Evolutionary conservation across 2,329 filamentous ascomycete genomes (phyloP).

Genomic region (Geosmithia morbida): DNA sequence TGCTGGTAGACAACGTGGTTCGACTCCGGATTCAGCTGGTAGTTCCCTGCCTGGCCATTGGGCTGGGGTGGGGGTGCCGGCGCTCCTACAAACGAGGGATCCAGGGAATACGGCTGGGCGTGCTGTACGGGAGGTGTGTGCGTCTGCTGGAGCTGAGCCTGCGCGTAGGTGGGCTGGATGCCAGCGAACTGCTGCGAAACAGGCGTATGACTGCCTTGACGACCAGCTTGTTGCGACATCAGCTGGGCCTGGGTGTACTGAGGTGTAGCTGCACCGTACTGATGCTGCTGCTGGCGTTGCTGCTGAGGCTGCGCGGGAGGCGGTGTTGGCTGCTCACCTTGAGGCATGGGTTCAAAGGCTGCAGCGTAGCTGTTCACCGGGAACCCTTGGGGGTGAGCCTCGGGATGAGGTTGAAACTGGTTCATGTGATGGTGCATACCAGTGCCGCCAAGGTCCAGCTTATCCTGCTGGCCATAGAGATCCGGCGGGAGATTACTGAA

Average conservation of each 20-base stretch:
- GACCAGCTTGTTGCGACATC: constrained; percentile 12
- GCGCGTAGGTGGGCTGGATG: constrained; percentile 7
- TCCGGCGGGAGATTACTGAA: constrained; percentile 21
- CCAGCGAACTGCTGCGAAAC: constrained; percentile 15
- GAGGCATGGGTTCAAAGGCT: constrained; percentile 13
- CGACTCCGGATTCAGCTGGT: not conserved
- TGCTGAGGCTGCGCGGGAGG: constrained; percentile 10
- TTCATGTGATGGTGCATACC: constrained; percentile 13
- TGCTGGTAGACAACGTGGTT: not conserved
- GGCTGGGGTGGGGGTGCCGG: not conserved
- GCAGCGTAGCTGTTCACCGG: constrained; percentile 13
- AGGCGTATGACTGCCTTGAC: constrained; percentile 18
- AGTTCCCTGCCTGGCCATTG: constrained; percentile 1
- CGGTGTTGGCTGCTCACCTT: constrained; percentile 9
- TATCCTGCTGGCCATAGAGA: constrained; percentile 18
- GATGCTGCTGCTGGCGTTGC: not conserved
- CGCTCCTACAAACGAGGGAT: not conserved
- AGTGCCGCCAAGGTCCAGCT: constrained; percentile 10
- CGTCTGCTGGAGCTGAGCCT: constrained; percentile 3
- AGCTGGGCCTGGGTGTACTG: constrained; percentile 18
- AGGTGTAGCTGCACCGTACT: constrained; percentile 8
- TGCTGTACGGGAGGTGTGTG: constrained; percentile 2
- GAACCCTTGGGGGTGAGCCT: constrained; percentile 17
- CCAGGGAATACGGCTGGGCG: constrained; percentile 2
- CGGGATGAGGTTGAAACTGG: constrained; percentile 15